Conservation (phyloP, 768 basidiomycete species). For the Astraeus odoratus region DNA sequence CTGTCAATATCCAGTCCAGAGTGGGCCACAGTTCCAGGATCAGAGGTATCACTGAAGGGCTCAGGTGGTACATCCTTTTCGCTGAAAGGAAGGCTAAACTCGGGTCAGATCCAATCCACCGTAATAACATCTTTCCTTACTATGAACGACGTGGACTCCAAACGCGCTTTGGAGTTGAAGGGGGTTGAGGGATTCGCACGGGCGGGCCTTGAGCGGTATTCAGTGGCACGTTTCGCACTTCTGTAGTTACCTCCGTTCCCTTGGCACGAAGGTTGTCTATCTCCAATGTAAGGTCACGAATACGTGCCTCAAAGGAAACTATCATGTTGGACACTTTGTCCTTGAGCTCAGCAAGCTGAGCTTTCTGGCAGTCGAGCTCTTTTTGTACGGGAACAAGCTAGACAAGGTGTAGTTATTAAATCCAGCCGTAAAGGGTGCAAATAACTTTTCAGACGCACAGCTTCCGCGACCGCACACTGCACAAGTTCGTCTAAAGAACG, state of each 20-base stretch:
- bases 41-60: slow-evolving; percentile 15
- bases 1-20: slow-evolving; percentile 6
- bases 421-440: background rate
- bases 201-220: slow-evolving; percentile 8
- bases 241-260: slow-evolving; percentile 7
- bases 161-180: slow-evolving; percentile 29
- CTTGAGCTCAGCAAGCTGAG: slow-evolving; percentile 33
- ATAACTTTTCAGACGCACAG: slow-evolving; percentile 17
- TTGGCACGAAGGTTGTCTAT: slow-evolving; percentile 25
- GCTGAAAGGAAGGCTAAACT: slow-evolving; percentile 13
- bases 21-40: slow-evolving; percentile 10
- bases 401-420: slow-evolving; percentile 7
- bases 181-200: slow-evolving; percentile 22
- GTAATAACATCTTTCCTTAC: slow-evolving; percentile 13
- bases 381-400: slow-evolving; percentile 49
- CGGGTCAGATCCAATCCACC: slow-evolving; percentile 8
- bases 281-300: slow-evolving; percentile 31
- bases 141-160: slow-evolving; percentile 22
- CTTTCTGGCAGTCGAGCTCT: slow-evolving; percentile 41
- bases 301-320: slow-evolving; percentile 29
- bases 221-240: slow-evolving; percentile 8
- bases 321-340: slow-evolving; percentile 24
- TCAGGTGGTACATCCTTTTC: slow-evolving; percentile 16
- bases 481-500: slow-evolving; percentile 8
- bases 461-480: slow-evolving; percentile 20